Evolutionary conservation across 148 eudicot genomes (phyloP).

Genomic region (Cornus controversa): DNA sequence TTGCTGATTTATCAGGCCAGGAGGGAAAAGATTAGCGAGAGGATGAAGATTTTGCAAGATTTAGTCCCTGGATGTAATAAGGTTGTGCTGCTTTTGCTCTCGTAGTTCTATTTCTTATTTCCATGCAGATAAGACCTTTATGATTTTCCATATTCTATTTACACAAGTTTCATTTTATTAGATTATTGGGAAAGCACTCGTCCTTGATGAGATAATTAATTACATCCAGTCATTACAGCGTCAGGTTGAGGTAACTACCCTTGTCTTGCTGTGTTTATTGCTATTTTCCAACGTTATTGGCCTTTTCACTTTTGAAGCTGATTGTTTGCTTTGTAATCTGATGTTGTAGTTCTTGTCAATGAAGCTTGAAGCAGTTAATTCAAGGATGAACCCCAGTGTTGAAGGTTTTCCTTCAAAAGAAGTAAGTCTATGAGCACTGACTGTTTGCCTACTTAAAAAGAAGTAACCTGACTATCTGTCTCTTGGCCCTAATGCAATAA

Average conservation of each 20-base stretch:
- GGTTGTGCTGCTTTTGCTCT: constrained; percentile 30
- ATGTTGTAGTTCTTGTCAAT: constrained; percentile 76
- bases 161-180: constrained; percentile 18
- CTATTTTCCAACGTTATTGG: neutral
- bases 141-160: neutral
- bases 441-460: neutral
- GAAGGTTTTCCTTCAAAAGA: constrained; percentile 67
- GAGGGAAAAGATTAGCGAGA: constrained; percentile 93
- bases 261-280: neutral
- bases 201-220: constrained; percentile 89
- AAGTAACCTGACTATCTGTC: neutral
- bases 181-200: constrained; percentile 89
- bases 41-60: constrained; percentile 95
- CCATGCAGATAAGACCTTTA: neutral
- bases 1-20: constrained; percentile 57
- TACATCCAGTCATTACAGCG: constrained; percentile 78
- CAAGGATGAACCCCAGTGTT: constrained; percentile 49
- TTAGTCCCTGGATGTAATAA: constrained; percentile 97
- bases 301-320: neutral
- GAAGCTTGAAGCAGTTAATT: constrained; percentile 87
- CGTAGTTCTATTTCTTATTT: neutral
- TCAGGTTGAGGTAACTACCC: constrained; percentile 71
- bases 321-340: neutral
- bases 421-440: constrained; percentile 40
- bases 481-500: neutral